Conservation (phyloP, 805 yeast species). For the Candida coquimbonensis region DNA sequence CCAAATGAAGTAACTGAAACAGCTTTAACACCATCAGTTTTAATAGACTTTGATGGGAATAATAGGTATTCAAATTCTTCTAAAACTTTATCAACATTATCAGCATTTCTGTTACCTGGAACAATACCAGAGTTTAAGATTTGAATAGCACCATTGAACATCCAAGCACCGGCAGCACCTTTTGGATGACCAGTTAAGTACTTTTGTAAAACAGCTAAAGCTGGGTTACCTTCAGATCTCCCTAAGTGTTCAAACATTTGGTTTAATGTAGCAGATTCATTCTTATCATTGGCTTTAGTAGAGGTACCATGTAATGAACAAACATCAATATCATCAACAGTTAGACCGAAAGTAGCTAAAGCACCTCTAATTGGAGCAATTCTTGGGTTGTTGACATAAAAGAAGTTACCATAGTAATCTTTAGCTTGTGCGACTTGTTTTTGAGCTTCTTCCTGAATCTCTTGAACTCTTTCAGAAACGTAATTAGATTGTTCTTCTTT, state of each 20-base stretch:
- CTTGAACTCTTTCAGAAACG: constrained; percentile 79
- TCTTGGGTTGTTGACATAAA: constrained; percentile 84
- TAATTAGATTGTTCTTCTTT: constrained; percentile 48
- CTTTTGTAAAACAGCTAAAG: constrained; percentile 97
- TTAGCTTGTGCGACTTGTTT: constrained; percentile 85
- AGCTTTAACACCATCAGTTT: constrained; percentile 97
- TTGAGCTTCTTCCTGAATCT: constrained; percentile 75
- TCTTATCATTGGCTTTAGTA: constrained; percentile 97
- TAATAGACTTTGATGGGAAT: constrained; percentile 88
- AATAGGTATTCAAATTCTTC: constrained; percentile 83
- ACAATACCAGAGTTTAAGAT: constrained; percentile 86
- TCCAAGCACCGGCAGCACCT: constrained; percentile 99
- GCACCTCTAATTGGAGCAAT: constrained; percentile 97
- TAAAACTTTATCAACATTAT: constrained; percentile 79
- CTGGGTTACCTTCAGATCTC: constrained; percentile 96
- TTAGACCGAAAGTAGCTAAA: constrained; percentile 85
- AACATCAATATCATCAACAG: constrained; percentile 91
- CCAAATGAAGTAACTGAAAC: constrained; percentile 96
- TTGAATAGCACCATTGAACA: constrained; percentile 97
- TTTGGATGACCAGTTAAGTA: constrained; percentile 99
- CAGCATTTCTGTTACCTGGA: constrained; percentile 99
- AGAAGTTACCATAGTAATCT: constrained; percentile 92
- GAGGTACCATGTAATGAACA: constrained; percentile 99
- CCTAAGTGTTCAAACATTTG: constrained; percentile 93
- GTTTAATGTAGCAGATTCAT: constrained; percentile 88